phyloP scores from a whole-genome alignment of 129 eudicot species.

The Mikania micrantha region DNA sequence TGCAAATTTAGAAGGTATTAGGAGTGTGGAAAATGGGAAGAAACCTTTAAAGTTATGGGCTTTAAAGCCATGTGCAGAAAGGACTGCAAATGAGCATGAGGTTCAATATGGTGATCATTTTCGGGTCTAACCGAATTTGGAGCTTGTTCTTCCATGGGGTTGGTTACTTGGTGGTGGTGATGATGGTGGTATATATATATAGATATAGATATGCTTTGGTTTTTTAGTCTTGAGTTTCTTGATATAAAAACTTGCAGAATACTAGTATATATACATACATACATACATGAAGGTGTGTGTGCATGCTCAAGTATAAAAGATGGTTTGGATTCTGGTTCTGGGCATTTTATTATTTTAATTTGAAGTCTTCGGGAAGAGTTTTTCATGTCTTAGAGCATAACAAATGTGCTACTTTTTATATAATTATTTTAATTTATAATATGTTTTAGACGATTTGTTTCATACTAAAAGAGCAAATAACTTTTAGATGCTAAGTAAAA shows the following conservation, averaged over 20 bases:
- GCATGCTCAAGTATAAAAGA: slow-evolving; percentile 10
- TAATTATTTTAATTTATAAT: not conserved
- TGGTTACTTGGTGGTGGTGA: slow-evolving; percentile 1
- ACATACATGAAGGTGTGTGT: not conserved
- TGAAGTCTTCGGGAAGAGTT: not conserved
- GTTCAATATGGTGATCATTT: slow-evolving; percentile 16
- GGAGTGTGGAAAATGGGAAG: slow-evolving; percentile 16
- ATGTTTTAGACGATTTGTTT: not conserved
- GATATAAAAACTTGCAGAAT: slow-evolving; percentile 25
- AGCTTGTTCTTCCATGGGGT: slow-evolving; percentile 18
- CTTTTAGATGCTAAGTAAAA: too few species aligned
- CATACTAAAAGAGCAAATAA: too few species aligned
- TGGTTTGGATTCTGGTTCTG: not conserved
- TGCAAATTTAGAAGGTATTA: not conserved
- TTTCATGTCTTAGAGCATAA: not conserved
- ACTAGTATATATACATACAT: slow-evolving; percentile 33
- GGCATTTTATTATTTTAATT: not conserved
- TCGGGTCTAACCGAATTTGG: slow-evolving; percentile 25
- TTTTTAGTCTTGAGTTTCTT: slow-evolving; percentile 25
- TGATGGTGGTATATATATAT: slow-evolving; percentile 1
- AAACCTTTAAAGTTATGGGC: slow-evolving; percentile 81
- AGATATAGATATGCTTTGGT: slow-evolving; percentile 17
- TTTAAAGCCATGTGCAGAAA: slow-evolving; percentile 36
- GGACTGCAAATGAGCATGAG: slow-evolving; percentile 32
- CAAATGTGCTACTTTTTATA: not conserved